A percentile compares a stretch with the other conserved stretches of the same genome.
Conservation (phyloP, 2,329 filamentous ascomycete genomes). For the Zarea fungicola region DNA sequence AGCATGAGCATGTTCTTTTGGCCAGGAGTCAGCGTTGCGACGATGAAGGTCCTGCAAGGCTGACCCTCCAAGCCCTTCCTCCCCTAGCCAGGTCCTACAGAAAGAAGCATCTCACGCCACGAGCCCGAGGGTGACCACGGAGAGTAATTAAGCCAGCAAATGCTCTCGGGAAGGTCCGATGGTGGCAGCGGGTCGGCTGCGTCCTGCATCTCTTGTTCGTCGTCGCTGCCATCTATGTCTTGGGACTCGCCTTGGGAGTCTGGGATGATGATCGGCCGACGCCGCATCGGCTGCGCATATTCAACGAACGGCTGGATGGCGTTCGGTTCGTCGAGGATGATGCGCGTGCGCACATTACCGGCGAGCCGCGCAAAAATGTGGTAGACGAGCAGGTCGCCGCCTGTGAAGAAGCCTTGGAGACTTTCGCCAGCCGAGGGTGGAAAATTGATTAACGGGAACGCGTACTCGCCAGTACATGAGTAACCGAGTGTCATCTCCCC, state of each 20-base stretch:
- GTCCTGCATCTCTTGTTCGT: not conserved
- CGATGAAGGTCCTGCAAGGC: not conserved
- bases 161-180: not conserved
- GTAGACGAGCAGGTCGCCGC: not conserved
- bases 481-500: not conserved
- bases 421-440: not conserved
- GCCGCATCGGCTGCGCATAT: not conserved
- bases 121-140: not conserved
- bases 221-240: not conserved
- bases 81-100: not conserved
- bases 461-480: not conserved
- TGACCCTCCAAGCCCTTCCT: not conserved
- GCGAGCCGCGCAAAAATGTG: not conserved
- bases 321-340: not conserved
- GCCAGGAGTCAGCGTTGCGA: not conserved
- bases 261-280: not conserved
- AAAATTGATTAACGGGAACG: not conserved
- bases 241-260: not conserved
- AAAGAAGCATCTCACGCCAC: not conserved
- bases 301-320: not conserved
- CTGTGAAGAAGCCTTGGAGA: slow-evolving; percentile 1
- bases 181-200: not conserved
- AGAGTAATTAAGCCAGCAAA: not conserved
- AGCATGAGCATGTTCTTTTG: not conserved
- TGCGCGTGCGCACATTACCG: not conserved